A percentile compares a stretch with the other conserved stretches of the same genome.
Conservation (phyloP, 371 early-diverging fungal genomes). For the Mortierella sp. region DNA sequence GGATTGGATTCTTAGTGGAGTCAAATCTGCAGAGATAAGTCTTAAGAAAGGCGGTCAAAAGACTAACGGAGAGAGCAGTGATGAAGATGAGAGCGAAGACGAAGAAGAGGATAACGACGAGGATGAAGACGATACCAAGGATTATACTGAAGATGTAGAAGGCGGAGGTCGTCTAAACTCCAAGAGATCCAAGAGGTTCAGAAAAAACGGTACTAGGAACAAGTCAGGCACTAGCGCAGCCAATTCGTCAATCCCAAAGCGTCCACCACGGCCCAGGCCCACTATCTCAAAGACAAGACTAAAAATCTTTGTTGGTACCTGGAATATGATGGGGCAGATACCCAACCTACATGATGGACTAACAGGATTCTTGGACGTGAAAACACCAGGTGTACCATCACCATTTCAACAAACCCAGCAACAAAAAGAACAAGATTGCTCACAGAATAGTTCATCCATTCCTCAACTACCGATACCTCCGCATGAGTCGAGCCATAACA, state of each 20-base stretch:
- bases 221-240: not conserved
- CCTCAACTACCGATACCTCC: not conserved
- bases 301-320: constrained; percentile 76
- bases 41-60: not conserved
- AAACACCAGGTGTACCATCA: not conserved
- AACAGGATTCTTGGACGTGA: constrained; percentile 47
- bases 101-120: not conserved
- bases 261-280: constrained; percentile 20
- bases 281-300: constrained; percentile 49
- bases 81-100: not conserved
- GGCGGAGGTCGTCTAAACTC: too few species aligned
- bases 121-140: not conserved
- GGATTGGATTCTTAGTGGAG: constrained; percentile 19
- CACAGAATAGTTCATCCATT: not conserved
- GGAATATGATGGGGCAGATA: constrained; percentile 82
- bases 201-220: not conserved
- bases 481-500: not conserved
- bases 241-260: not conserved
- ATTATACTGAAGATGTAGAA: not conserved
- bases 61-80: not conserved
- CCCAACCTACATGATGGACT: constrained; percentile 30
- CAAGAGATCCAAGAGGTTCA: not conserved
- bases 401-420: constrained; percentile 2
- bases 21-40: not conserved
- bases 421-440: not conserved